Evolutionary conservation across 2,329 filamentous ascomycete species (phyloP), one percentile per base, ranked within the genome.

Genomic region (Fusarium sp.): DNA sequence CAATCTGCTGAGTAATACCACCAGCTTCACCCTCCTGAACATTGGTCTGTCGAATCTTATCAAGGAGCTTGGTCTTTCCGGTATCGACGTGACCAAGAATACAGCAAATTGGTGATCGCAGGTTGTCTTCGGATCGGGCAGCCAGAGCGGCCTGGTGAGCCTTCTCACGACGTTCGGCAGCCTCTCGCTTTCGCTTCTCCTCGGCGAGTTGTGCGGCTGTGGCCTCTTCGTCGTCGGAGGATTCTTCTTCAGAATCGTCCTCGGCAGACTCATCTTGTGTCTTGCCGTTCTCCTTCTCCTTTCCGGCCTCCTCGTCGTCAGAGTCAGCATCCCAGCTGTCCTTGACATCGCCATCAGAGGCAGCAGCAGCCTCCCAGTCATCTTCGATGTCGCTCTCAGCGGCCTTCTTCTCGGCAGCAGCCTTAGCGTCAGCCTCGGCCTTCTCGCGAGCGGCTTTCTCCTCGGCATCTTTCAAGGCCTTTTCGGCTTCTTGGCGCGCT

Each of bases 51-150:
- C 96, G 92, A 77, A 99, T 93, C 85, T 99, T 99, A 86, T 99
- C 96, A 62, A 99, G 88, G 69, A 99, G 86, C 84, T 98, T 99
- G n/a, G 96, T 99, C 85, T 99, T 99, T 80, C 96, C 96, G 46
- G 97, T 99, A 90, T 99, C 96, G 88, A 99, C 96, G 89, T 99
- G 96, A 77, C 96, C 96, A 70, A 99, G 89, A 88, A 99, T 99
- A 91, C 95, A 98, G 87, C 96, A 98, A 82, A 99, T 99, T 55
- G 96, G 96, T 42, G 96, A 98, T 62, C 96, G 93, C 59, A 99
- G 88, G 81, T 99, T 91, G 79, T 99, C 94, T 81, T 93, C 94
- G 23, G 95, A 98, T 66, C 94, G 89, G 50, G 95, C 94, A 45
- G 93, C 94, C 78, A 98, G 81, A 19, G 96, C 96, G 67, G 94